Evolutionary conservation across 495 filamentous ascomycete genomes (phyloP), one percentile per base, ranked within the genome.

Genomic region (Saxophila tyrrhenica): DNA sequence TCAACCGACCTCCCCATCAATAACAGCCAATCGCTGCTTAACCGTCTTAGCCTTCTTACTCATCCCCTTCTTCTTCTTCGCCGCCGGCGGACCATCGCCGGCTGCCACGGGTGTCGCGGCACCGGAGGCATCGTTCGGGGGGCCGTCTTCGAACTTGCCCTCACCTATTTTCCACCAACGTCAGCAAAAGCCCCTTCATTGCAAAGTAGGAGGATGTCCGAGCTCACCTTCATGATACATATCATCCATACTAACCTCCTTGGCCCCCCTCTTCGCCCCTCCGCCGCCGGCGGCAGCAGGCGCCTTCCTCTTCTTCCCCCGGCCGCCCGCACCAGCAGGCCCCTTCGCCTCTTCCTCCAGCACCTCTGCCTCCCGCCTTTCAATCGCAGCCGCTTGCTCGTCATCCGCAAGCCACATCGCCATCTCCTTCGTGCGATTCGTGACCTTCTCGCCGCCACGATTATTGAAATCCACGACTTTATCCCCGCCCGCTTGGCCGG

Each of bases 381-480:
- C 90, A 58, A 96, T 88, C 59, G 89, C 73, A 63, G 88, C 89
- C 10, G 88, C 90, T 68, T 95, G 86, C 48, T 96, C 89, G 59
- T 96, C 90, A 63, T 96, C 90, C 13, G 89, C 90, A 50, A 96
- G 80, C 90, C 90, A 96, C 80, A 95, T 81, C 39, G 89, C 89
- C 66, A 96, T 94, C 64, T 96, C 90, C 71, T 94, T 94, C 56
- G 89, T 92, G 35, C 88, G 81, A 69, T 90, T 95, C 68, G 89
- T 94, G 7, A 7, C 29, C 29, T 13, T 35, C 68, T 94, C 89
- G 48, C 87, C 80, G 58, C 83, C 81, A 57, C 89, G 81, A 17
- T 88, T 91, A 66, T 90, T 94, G 75, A 96, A 96, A 71, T 96
- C 90, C 41, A 95, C 90, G 17, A 56, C 45, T 19, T 51, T 35